Evolutionary conservation across 108 stramenopile genomes (phyloP), one percentile per base, ranked within the genome.

Genomic region (Skeletonema potamos): DNA sequence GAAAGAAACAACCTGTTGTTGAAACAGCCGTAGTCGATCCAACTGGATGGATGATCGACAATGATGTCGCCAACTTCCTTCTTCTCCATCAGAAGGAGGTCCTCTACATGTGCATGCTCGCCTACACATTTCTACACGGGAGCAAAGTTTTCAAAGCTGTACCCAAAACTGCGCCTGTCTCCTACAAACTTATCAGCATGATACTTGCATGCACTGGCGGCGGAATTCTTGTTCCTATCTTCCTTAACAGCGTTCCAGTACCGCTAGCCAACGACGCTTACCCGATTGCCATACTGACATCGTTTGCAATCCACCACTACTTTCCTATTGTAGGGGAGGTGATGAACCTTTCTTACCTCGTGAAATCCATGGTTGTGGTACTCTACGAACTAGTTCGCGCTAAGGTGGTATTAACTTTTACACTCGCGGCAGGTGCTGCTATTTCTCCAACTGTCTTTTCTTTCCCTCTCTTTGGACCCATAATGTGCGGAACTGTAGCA

Each of bases 401-500:
- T 4, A 81, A 76, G 32, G 93, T 94, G 51, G 96, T 96, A 11
- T 32, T 73, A 28, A 90, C 87, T 22, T 63, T 89, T 41, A 86
- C 81, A 6, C 62, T 93, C 12, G 86, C 87, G 11, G 90, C 93
- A 3, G 87, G 84, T 20, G 43, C 74, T 60, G 68, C 86, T 10
- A 92, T 94, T 71, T 67, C 92, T 11, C 58, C 96, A 18, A 82
- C 78, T 22, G 66, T 84, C 29, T 94, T 94, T 73, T 79, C 82
- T 27, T 87, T 93, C 59, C 73, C 96, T 10, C 28, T 96, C 10
- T 96, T 93, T 66, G 96, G 93, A 54, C 96, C 96, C 8, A 96
- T 96, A 54, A 80, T 96, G 64, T 96, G 96, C 70, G 96, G 96
- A 27, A 77, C 93, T 9, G 79, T 94, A 59, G 84, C 81, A 61